These are phyloP conservation scores for Canariomyces notabilis DNA, from an alignment of 2,329 filamentous ascomycete genomes.

Conservation along the genomic window DNA sequence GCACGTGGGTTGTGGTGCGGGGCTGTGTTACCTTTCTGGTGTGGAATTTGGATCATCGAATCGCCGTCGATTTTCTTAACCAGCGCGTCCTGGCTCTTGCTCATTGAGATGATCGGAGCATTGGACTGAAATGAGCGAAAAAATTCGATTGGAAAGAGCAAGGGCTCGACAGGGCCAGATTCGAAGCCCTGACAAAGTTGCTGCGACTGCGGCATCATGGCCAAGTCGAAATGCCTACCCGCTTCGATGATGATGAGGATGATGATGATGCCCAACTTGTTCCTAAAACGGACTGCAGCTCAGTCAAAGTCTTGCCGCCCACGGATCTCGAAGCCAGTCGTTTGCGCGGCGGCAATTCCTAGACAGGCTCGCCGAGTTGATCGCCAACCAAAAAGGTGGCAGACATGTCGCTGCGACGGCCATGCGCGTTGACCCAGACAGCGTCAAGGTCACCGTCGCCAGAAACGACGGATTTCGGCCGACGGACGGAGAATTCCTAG, in stretches of 20 bases:
- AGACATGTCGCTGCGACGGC: neutral
- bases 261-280: neutral
- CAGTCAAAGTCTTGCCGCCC: too few species aligned
- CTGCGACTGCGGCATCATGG: slow-evolving; percentile 4
- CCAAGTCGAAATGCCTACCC: slow-evolving; percentile 1
- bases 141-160: neutral
- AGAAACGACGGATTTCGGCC: too few species aligned
- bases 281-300: too few species aligned
- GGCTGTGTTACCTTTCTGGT: too few species aligned
- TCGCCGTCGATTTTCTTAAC: too few species aligned
- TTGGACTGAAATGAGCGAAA: too few species aligned
- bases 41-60: too few species aligned
- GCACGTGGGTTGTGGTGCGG: too few species aligned
- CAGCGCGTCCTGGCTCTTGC: too few species aligned
- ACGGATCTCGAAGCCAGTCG: neutral
- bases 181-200: slow-evolving; percentile 4
- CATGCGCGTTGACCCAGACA: neutral
- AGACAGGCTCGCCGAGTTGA: slow-evolving; percentile 3
- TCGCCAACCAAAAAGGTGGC: slow-evolving; percentile 4
- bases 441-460: too few species aligned
- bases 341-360: neutral
- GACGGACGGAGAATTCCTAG: too few species aligned
- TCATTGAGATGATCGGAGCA: too few species aligned
- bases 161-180: slow-evolving; percentile 1
- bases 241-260: neutral